Evolutionary conservation across 2,329 filamentous ascomycete genomes (phyloP).

Genomic region (Aspergillus hiratsukae): DNA sequence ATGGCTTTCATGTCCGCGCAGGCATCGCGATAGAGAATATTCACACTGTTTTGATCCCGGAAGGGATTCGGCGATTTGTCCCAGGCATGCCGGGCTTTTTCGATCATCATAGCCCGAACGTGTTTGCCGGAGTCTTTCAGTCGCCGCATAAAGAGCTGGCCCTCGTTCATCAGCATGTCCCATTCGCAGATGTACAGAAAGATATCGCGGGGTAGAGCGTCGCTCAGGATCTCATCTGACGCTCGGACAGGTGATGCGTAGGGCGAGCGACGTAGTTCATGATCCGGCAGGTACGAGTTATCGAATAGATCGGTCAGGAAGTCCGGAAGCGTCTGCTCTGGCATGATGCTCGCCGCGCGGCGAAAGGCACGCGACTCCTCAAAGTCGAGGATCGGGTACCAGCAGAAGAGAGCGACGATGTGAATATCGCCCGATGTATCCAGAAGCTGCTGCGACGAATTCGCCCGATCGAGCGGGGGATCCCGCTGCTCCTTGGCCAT

Average conservation of each 20-base stretch:
- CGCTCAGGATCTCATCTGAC: constrained; percentile 48
- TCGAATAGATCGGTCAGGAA: constrained; percentile 49
- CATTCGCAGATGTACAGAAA: constrained; percentile 62
- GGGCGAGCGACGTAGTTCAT: constrained; percentile 49
- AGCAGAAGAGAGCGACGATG: constrained; percentile 55
- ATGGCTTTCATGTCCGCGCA: constrained; percentile 42
- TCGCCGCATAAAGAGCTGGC: constrained; percentile 41
- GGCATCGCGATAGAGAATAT: constrained; percentile 41
- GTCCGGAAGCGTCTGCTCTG: constrained; percentile 46
- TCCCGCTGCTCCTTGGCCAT: constrained; percentile 19
- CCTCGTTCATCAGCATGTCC: constrained; percentile 63
- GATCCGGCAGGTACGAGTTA: constrained; percentile 44
- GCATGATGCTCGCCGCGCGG: constrained; percentile 50
- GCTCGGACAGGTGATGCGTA: constrained; percentile 58
- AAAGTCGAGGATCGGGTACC: constrained; percentile 62
- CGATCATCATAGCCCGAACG: constrained; percentile 43
- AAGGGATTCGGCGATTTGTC: constrained; percentile 48
- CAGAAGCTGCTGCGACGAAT: constrained; percentile 34
- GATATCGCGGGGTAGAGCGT: constrained; percentile 55
- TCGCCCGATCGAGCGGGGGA: constrained; percentile 23
- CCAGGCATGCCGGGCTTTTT: constrained; percentile 45
- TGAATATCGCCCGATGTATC: constrained; percentile 40
- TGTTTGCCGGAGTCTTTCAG: constrained; percentile 41
- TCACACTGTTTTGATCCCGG: constrained; percentile 39
- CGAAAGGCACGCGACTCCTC: constrained; percentile 57